phyloP scores from a whole-genome alignment of 2,329 filamentous ascomycete genomes.

The Aspergillus clavatus region DNA sequence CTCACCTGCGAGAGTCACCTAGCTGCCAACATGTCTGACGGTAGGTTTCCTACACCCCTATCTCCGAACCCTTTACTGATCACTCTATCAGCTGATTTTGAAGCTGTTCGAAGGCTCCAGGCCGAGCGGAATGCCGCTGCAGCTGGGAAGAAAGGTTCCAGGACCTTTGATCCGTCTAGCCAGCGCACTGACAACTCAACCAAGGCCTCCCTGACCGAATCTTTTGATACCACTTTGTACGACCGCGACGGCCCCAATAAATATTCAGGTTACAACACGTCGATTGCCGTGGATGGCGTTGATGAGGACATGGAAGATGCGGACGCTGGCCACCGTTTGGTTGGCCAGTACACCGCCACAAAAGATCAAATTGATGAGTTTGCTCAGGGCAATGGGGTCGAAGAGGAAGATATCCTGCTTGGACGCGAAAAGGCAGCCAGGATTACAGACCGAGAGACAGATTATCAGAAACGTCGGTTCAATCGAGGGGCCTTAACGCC shows the following conservation, averaged over 20 bases:
- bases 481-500: slow-evolving; percentile 76
- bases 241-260: slow-evolving; percentile 72
- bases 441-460: slow-evolving; percentile 88
- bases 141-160: slow-evolving; percentile 73
- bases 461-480: slow-evolving; percentile 95
- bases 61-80: slow-evolving; percentile 20
- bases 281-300: slow-evolving; percentile 72
- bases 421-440: slow-evolving; percentile 83
- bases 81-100: slow-evolving; percentile 65
- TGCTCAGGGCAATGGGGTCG: slow-evolving; percentile 74
- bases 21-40: slow-evolving; percentile 41
- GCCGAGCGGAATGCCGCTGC: slow-evolving; percentile 83
- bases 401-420: slow-evolving; percentile 85
- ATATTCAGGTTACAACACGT: slow-evolving; percentile 85
- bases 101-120: slow-evolving; percentile 80
- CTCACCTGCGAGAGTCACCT: slow-evolving; percentile 21
- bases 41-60: slow-evolving; percentile 26
- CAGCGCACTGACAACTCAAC: slow-evolving; percentile 79
- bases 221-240: slow-evolving; percentile 83
- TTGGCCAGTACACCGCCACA: slow-evolving; percentile 94
- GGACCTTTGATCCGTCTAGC: slow-evolving; percentile 69
- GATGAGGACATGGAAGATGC: slow-evolving; percentile 75
- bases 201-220: slow-evolving; percentile 85
- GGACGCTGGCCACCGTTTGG: slow-evolving; percentile 69
- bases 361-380: slow-evolving; percentile 92